These are phyloP conservation scores for Heteromeles arbutifolia DNA, from an alignment of 306 rosid genomes.

Conservation along the genomic window DNA sequence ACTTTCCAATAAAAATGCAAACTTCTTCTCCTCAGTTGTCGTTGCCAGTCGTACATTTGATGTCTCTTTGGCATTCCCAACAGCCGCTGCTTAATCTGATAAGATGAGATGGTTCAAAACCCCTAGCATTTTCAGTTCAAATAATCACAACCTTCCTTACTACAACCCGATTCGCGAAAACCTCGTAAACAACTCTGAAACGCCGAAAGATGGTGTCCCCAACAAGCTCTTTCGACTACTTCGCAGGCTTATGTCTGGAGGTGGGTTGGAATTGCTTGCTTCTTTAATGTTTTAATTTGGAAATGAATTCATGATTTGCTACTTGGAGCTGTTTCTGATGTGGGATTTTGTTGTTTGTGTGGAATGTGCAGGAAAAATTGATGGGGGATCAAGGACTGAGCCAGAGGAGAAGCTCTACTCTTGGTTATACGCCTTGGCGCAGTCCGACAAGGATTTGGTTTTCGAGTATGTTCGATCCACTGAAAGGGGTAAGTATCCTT, in stretches of 20 bases:
- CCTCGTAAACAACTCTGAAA: conserved; percentile 31
- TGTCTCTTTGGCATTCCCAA: background rate
- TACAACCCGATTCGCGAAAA: conserved; percentile 29
- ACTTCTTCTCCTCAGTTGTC: background rate
- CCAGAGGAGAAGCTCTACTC: conserved; percentile 69
- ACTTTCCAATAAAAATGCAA: background rate
- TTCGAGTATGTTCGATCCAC: conserved; percentile 81
- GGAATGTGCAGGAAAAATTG: conserved; percentile 42
- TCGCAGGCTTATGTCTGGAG: conserved; percentile 26
- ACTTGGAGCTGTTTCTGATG: background rate
- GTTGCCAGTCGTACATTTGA: background rate
- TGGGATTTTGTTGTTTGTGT: conserved; percentile 14
- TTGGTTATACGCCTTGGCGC: conserved; percentile 76
- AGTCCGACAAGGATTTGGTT: conserved; percentile 49
- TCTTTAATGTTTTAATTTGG: background rate
- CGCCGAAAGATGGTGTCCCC: conserved; percentile 14
- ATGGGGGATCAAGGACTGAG: conserved; percentile 59
- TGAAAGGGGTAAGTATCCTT: conserved; percentile 54
- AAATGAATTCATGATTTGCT: background rate
- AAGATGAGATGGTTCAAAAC: conserved; percentile 40
- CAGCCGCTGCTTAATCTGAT: background rate
- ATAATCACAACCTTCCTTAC: conserved; percentile 28
- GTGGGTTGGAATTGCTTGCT: conserved; percentile 13
- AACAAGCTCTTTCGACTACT: conserved; percentile 15
- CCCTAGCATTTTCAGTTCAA: conserved; percentile 27